Conservation (phyloP, 2,329 filamentous ascomycete species). For the Talaromyces verruculosus region DNA sequence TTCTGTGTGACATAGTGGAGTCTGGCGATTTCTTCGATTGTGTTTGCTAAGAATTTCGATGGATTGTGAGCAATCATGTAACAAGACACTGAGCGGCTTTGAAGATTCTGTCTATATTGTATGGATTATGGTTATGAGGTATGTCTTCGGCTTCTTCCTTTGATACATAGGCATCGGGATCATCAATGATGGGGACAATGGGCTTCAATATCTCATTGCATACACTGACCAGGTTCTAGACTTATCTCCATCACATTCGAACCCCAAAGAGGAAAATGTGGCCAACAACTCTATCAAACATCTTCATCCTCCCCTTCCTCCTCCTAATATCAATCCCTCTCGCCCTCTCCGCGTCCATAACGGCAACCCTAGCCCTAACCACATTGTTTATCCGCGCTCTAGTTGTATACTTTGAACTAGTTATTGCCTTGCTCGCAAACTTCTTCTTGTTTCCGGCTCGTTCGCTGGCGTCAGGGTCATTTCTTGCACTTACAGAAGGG, state of each 20-base stretch:
- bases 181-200: not conserved
- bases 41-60: not conserved
- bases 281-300: constrained; percentile 32
- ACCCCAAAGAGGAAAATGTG: constrained; percentile 19
- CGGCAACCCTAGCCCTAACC: constrained; percentile 61
- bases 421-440: constrained; percentile 54
- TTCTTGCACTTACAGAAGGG: constrained; percentile 19
- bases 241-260: not conserved
- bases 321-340: constrained; percentile 64
- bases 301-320: constrained; percentile 62
- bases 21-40: not conserved
- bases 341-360: constrained; percentile 62
- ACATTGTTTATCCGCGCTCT: constrained; percentile 62
- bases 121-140: not conserved
- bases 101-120: not conserved
- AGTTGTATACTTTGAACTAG: constrained; percentile 64
- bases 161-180: not conserved
- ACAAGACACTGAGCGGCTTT: not conserved
- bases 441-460: constrained; percentile 20
- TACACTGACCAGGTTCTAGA: not conserved
- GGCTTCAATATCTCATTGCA: not conserved
- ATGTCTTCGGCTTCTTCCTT: too few relatives aligned
- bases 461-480: constrained; percentile 13
- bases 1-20: not conserved
- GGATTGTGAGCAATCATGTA: not conserved